phyloP scores from a whole-genome alignment of 148 eudicot species.

The Vaccinium macrocarpon region DNA sequence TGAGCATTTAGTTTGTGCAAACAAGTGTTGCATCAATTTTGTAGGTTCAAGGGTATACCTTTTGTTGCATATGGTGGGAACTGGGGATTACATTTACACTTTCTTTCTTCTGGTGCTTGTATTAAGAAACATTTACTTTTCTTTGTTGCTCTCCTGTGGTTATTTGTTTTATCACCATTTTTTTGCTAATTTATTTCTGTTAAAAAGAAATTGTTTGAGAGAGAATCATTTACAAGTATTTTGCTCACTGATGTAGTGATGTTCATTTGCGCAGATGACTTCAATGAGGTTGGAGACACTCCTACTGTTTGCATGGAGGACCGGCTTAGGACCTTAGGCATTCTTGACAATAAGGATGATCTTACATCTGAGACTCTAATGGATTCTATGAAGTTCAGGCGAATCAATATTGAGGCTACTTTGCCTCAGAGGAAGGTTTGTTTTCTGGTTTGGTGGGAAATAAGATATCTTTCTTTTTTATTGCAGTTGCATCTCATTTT shows the following conservation, averaged over 20 bases:
- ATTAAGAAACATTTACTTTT: background rate
- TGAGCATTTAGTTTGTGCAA: no score
- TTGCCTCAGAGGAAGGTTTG: conserved; percentile 67
- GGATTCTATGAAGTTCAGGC: conserved; percentile 38
- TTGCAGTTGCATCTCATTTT: conserved; percentile 4
- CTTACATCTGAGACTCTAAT: conserved; percentile 24
- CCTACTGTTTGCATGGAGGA: conserved; percentile 64
- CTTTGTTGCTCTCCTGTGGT: background rate
- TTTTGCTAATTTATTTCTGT: background rate
- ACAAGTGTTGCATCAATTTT: no score
- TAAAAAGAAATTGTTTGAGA: background rate
- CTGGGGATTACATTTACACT: background rate
- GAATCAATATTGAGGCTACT: conserved; percentile 52
- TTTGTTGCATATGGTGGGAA: background rate
- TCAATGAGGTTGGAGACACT: conserved; percentile 30
- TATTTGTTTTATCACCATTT: background rate
- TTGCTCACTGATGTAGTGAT: background rate
- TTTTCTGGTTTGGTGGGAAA: background rate
- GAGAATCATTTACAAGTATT: background rate
- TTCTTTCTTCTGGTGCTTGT: background rate
- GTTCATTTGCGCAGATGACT: conserved; percentile 27
- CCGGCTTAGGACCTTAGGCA: conserved; percentile 58
- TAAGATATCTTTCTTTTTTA: background rate
- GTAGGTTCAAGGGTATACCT: no score
- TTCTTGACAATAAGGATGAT: conserved; percentile 41